Base-by-base conservation (phyloP, 2,329 filamentous ascomycete species). In the Triangularia setosa region DNA sequence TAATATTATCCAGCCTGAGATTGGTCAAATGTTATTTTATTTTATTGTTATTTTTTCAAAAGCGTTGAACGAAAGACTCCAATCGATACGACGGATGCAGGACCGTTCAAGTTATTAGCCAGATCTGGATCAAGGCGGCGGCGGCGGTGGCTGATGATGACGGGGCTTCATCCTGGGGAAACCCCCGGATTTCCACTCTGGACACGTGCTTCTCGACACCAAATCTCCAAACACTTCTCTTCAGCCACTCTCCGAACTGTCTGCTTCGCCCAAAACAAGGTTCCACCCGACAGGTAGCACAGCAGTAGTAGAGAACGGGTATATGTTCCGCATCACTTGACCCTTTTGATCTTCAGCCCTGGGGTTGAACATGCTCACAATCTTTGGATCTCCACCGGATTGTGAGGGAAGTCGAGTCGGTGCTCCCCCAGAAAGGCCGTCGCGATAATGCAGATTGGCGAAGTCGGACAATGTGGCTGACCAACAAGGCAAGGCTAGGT, bases 371-470 rank as follows among this genome's bases (percentile, higher is more conserved):
- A 48, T 9, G 7, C n/a, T 40, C 11, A 12, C 30, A 9, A 33
- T 33, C 30, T 33, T 33, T 28, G 27, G 30, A 28, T 28, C 27
- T 28, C 30, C 11, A 9, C 30, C 11, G 30, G 30, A 33, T 28
- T 28, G 27, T 8, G 8, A 28, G 8, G 27, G 8, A 28, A 28
- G 4, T 28, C n/a, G 27, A 28, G 27, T 28, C 8, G 30, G 30
- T 33, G 6, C 30, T 33, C 11, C 30, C 30, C 30, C 30, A 8
- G 30, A 33, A 40, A n/a, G n/a, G 16, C 27, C 33, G 18, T 28
- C 28, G 11, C 14, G 54, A 62, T 28, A n/a, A 28, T 61, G 64
- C 60, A 68, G 66, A 66, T 68, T 66, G 64, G 66, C 66, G 64
- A 67, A 40, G 60, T 65, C 60, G 59, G 66, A 67, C 62, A 60